phyloP scores from a whole-genome alignment of 1,284 basidiomycete genomes.

The Pseudozyma hubeiensis region DNA sequence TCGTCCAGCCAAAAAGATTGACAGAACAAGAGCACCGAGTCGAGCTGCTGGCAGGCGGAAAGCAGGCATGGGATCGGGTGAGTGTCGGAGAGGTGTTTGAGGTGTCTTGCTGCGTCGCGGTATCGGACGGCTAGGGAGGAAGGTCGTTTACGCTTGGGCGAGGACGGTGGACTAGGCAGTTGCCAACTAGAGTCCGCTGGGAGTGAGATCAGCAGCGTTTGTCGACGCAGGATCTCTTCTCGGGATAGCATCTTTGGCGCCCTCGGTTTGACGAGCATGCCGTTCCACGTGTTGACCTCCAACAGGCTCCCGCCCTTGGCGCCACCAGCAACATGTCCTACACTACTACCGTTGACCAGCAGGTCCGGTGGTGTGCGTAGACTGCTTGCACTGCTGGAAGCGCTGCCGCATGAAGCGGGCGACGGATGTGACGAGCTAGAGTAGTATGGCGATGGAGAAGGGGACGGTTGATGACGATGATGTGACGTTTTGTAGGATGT shows the following conservation, averaged over 20 bases:
- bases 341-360: constrained; percentile 40
- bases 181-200: background rate
- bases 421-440: constrained; percentile 29
- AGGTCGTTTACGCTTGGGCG: constrained; percentile 5
- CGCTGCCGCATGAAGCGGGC: constrained; percentile 16
- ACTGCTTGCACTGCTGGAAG: constrained; percentile 14
- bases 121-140: constrained; percentile 22
- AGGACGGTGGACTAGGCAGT: constrained; percentile 36
- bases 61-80: constrained; percentile 49
- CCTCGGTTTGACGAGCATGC: constrained; percentile 15
- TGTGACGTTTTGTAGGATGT: constrained; percentile 1
- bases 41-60: constrained; percentile 70
- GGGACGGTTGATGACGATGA: constrained; percentile 4
- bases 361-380: constrained; percentile 58
- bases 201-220: constrained; percentile 9
- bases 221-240: constrained; percentile 24
- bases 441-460: constrained; percentile 29
- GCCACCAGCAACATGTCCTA: constrained; percentile 4
- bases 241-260: constrained; percentile 1
- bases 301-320: background rate
- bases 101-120: constrained; percentile 53
- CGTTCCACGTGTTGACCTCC: constrained; percentile 42
- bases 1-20: constrained; percentile 72
- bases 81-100: constrained; percentile 68
- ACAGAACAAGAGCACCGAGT: constrained; percentile 71